These are phyloP conservation scores for Cucumis melo DNA, from an alignment of 306 rosid genomes.

Conservation along the genomic window DNA sequence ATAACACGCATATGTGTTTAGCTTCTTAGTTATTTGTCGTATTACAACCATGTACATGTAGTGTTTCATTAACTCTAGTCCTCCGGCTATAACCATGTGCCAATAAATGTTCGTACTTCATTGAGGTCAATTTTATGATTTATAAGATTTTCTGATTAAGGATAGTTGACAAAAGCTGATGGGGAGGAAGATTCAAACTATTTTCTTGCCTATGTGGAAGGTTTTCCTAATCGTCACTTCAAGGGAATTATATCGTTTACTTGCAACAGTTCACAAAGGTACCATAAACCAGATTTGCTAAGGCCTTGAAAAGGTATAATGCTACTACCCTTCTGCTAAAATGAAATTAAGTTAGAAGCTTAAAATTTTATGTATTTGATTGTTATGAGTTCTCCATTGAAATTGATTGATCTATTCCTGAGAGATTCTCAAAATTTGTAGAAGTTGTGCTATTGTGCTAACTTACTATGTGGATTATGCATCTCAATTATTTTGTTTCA, in stretches of 20 bases:
- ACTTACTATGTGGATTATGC: neutral
- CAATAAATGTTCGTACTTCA: neutral
- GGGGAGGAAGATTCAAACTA: neutral
- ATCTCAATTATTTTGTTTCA: neutral
- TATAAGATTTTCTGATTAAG: neutral
- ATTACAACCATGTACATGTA: neutral
- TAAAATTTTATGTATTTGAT: neutral
- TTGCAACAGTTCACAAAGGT: neutral
- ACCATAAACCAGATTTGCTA: neutral
- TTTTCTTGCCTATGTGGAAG: conserved; percentile 1
- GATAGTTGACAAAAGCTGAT: conserved; percentile 2
- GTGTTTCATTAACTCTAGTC: neutral
- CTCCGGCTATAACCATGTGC: conserved; percentile 4
- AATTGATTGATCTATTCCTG: neutral
- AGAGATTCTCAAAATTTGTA: neutral
- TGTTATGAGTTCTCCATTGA: neutral
- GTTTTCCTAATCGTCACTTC: neutral
- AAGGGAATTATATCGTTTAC: neutral
- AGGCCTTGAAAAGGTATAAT: neutral
- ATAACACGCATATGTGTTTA: neutral
- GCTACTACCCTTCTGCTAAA: neutral
- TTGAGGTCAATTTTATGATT: neutral
- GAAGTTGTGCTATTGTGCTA: neutral
- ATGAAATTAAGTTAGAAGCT: neutral
- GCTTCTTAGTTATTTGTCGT: neutral